Evolutionary conservation across 345 rosid species (phyloP).

Genomic region (Salix udensis): DNA sequence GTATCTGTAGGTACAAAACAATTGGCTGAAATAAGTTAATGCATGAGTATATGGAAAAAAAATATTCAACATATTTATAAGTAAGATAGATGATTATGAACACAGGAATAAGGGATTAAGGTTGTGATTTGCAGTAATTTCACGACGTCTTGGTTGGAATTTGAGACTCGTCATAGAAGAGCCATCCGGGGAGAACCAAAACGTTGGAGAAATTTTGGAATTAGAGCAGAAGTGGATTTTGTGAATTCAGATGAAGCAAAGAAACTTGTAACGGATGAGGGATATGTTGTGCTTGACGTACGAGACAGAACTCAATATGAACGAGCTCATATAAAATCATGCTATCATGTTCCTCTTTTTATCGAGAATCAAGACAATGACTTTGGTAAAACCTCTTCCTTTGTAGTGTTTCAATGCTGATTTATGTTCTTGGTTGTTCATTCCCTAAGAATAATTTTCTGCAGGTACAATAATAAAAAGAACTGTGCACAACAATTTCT

Average conservation of each 20-base stretch:
- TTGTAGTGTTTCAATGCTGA: not conserved
- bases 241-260: constrained; percentile 86
- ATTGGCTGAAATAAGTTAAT: not conserved
- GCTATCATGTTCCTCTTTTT: constrained; percentile 78
- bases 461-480: constrained; percentile 80
- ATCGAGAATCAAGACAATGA: constrained; percentile 81
- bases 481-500: constrained; percentile 83
- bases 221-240: constrained; percentile 73
- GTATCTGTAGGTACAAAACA: too few species aligned
- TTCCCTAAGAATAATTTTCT: not conserved
- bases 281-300: constrained; percentile 66
- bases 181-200: constrained; percentile 27
- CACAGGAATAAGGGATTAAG: constrained; percentile 23
- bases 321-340: constrained; percentile 81
- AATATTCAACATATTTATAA: not conserved
- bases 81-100: constrained; percentile 9
- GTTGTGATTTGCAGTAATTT: constrained; percentile 54
- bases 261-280: constrained; percentile 51
- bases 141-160: constrained; percentile 36
- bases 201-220: constrained; percentile 36
- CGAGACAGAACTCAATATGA: constrained; percentile 71
- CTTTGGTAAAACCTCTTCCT: constrained; percentile 38
- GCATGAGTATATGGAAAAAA: not conserved
- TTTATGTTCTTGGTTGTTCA: not conserved
- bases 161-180: constrained; percentile 40